These are phyloP conservation scores for Sicyos edulis DNA, from an alignment of 306 rosid species.

Conservation along the genomic window DNA sequence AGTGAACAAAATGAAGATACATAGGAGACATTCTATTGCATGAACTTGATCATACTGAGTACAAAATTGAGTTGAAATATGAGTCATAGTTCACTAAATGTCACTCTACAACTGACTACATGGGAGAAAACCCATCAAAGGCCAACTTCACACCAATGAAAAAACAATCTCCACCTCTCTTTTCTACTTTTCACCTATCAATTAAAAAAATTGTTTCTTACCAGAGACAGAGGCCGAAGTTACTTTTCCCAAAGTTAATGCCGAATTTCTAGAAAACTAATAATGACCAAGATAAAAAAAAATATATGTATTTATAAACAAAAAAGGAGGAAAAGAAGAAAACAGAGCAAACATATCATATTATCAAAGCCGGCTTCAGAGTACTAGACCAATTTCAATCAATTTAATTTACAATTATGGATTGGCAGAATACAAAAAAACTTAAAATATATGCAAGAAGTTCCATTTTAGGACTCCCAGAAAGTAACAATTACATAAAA, in stretches of 20 bases:
- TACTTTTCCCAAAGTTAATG: neutral
- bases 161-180: neutral
- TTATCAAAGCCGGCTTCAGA: neutral
- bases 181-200: neutral
- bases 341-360: neutral
- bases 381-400: conserved; percentile 7
- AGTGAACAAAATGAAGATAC: too few species aligned
- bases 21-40: too few species aligned
- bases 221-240: neutral
- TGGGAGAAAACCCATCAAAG: neutral
- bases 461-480: conserved; percentile 21
- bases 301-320: too few species aligned
- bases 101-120: neutral
- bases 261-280: neutral
- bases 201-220: too few species aligned
- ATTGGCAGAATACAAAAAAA: neutral
- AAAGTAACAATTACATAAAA: conserved; percentile 22
- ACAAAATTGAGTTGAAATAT: conserved; percentile 13
- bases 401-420: conserved; percentile 5
- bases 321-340: neutral
- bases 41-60: conserved; percentile 1
- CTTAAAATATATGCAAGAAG: neutral
- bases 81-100: neutral
- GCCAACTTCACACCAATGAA: neutral
- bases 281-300: neutral